phyloP scores from a whole-genome alignment of 2,329 filamentous ascomycete genomes.

The Aspergillus uvarum region DNA sequence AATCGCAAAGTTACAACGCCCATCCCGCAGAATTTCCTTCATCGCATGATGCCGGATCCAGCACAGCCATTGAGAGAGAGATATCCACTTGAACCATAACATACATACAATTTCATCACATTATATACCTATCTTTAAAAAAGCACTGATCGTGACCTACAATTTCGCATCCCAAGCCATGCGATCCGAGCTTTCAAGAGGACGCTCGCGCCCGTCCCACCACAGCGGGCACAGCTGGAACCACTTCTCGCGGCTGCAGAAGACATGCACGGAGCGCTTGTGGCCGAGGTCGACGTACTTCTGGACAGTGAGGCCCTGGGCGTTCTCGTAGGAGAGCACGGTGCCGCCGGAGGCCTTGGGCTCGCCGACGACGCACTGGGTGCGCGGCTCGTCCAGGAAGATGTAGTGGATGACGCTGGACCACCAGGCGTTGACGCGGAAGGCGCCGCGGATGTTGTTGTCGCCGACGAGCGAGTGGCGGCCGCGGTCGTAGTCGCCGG shows the following conservation, averaged over 20 bases:
- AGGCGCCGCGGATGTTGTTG: slow-evolving; percentile 53
- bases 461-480: slow-evolving; percentile 62
- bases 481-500: slow-evolving; percentile 58
- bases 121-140: too few relatives aligned
- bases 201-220: slow-evolving; percentile 49
- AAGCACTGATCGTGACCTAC: slow-evolving; percentile 18
- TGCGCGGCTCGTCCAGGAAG: slow-evolving; percentile 60
- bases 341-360: slow-evolving; percentile 69
- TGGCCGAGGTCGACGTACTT: slow-evolving; percentile 72
- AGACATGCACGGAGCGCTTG: slow-evolving; percentile 68
- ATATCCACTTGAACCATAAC: too few relatives aligned
- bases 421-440: slow-evolving; percentile 60
- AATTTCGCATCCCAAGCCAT: slow-evolving; percentile 51
- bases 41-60: too few relatives aligned
- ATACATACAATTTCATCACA: too few relatives aligned
- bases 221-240: slow-evolving; percentile 59
- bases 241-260: slow-evolving; percentile 65
- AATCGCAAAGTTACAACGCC: too few relatives aligned
- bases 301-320: slow-evolving; percentile 70
- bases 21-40: too few relatives aligned
- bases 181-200: slow-evolving; percentile 47
- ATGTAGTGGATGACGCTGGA: slow-evolving; percentile 59
- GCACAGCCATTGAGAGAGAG: too few relatives aligned
- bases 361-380: slow-evolving; percentile 58
- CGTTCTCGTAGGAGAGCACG: slow-evolving; percentile 71